Evolutionary conservation across 768 basidiomycete genomes (phyloP).

Genomic region (Hysterangium stoloniferum): DNA sequence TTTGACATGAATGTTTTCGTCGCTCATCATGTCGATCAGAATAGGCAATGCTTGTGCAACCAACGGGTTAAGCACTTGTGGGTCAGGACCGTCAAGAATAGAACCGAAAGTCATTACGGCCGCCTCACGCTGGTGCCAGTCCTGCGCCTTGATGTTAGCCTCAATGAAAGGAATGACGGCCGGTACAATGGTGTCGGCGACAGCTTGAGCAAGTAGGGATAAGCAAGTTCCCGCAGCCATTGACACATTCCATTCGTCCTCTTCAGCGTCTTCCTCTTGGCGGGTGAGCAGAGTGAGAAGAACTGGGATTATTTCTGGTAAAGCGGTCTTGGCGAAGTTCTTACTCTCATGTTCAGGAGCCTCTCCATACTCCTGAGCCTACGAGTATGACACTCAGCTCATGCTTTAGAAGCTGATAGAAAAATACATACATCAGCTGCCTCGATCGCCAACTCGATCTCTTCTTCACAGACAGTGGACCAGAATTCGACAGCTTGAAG

Average conservation of each 20-base stretch:
- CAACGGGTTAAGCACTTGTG: conserved; percentile 76
- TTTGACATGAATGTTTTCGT: conserved; percentile 78
- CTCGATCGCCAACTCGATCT: conserved; percentile 86
- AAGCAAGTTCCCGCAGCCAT: conserved; percentile 97
- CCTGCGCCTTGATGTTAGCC: conserved; percentile 81
- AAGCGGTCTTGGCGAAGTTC: conserved; percentile 88
- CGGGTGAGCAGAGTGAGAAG: conserved; percentile 80
- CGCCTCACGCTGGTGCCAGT: conserved; percentile 95
- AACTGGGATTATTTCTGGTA: conserved; percentile 92
- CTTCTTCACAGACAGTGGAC: conserved; percentile 98
- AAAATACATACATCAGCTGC: conserved; percentile 66
- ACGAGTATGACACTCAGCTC: not conserved
- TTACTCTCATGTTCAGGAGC: conserved; percentile 77
- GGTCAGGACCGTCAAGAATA: conserved; percentile 94
- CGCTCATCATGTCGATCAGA: conserved; percentile 92
- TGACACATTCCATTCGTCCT: conserved; percentile 97
- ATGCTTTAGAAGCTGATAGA: not conserved
- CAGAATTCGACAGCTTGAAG: conserved; percentile 98
- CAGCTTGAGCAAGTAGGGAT: conserved; percentile 79
- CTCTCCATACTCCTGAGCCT: conserved; percentile 90
- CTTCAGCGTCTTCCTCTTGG: conserved; percentile 95
- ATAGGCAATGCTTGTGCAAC: conserved; percentile 91
- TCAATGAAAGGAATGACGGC: conserved; percentile 98
- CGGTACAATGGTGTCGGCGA: conserved; percentile 84
- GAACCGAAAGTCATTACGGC: conserved; percentile 98